Conservation (phyloP, 768 basidiomycete genomes). For the Auricularia sp. region DNA sequence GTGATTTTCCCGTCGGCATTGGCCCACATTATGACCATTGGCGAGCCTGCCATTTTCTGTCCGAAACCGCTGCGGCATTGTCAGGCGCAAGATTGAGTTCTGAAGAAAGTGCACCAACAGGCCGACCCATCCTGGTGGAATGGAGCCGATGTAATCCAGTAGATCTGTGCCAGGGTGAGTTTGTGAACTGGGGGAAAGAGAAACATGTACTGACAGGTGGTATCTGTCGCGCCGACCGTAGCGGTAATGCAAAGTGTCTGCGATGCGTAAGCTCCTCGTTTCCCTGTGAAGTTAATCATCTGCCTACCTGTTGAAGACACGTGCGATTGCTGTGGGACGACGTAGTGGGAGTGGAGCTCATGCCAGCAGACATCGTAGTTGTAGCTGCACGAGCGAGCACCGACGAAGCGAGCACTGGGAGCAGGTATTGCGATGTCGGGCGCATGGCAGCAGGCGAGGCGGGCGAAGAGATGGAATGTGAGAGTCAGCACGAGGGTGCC, state of each 20-base stretch:
- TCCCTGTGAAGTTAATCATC: no score
- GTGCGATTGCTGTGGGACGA: no score
- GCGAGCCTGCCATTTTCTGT: constrained; percentile 37
- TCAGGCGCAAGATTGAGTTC: constrained; percentile 16
- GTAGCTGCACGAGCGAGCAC: no score
- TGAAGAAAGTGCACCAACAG: constrained; percentile 40
- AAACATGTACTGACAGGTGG: constrained; percentile 28
- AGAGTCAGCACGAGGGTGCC: no score
- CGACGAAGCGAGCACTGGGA: no score
- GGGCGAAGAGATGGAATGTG: no score
- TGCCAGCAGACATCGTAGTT: no score
- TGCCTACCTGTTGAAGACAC: no score
- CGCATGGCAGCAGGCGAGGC: background rate
- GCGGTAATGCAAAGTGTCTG: constrained; percentile 41
- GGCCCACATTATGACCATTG: constrained; percentile 70
- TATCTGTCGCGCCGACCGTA: constrained; percentile 33
- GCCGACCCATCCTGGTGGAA: constrained; percentile 48
- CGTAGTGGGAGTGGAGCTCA: no score
- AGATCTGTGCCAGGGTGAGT: constrained; percentile 27
- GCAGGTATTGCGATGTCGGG: no score
- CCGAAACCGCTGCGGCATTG: constrained; percentile 47
- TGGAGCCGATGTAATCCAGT: constrained; percentile 33
- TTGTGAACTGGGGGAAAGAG: background rate
- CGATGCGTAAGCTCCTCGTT: background rate
- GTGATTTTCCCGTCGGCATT: constrained; percentile 52